Conservation (phyloP, 2,329 filamentous ascomycete genomes). For the Penicillium vulpinum region DNA sequence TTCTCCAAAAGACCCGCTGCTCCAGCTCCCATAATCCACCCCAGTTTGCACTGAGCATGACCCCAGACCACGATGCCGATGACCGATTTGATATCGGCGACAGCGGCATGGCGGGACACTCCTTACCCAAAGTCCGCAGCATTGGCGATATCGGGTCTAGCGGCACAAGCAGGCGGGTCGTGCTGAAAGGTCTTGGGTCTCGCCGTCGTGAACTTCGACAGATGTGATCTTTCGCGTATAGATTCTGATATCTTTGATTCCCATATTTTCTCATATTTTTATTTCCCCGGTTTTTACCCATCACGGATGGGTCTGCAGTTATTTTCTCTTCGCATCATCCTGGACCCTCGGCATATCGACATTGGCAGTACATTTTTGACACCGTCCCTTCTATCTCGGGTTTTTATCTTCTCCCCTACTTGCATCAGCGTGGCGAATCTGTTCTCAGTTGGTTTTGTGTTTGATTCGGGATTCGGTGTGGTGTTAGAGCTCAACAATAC, state of each 20-base stretch:
- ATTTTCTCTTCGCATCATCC: slow-evolving; percentile 8
- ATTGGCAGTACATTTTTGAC: slow-evolving; percentile 2
- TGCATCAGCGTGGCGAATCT: slow-evolving; percentile 30
- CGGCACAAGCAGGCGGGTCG: slow-evolving; percentile 41
- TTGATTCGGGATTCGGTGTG: slow-evolving; percentile 9
- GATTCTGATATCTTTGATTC: background rate
- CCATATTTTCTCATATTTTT: background rate
- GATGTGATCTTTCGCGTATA: background rate
- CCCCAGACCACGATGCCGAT: slow-evolving; percentile 17
- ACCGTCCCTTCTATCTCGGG: slow-evolving; percentile 9
- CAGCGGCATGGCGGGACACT: slow-evolving; percentile 4
- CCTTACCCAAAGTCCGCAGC: slow-evolving; percentile 36
- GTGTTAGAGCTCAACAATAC: slow-evolving; percentile 13
- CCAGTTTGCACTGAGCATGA: slow-evolving; percentile 26
- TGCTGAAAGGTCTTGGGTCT: slow-evolving; percentile 37
- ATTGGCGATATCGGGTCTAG: slow-evolving; percentile 42
- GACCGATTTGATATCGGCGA: slow-evolving; percentile 8
- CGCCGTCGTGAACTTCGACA: slow-evolving; percentile 15
- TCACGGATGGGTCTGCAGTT: slow-evolving; percentile 2
- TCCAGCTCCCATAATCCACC: slow-evolving; percentile 35
- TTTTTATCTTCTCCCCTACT: slow-evolving; percentile 16
- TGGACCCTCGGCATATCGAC: slow-evolving; percentile 4
- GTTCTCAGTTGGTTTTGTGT: slow-evolving; percentile 15
- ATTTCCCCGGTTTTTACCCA: background rate
- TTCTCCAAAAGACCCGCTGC: slow-evolving; percentile 46